These are phyloP conservation scores for Clavispora santaluciae DNA, from an alignment of 805 yeast species.

Conservation along the genomic window DNA sequence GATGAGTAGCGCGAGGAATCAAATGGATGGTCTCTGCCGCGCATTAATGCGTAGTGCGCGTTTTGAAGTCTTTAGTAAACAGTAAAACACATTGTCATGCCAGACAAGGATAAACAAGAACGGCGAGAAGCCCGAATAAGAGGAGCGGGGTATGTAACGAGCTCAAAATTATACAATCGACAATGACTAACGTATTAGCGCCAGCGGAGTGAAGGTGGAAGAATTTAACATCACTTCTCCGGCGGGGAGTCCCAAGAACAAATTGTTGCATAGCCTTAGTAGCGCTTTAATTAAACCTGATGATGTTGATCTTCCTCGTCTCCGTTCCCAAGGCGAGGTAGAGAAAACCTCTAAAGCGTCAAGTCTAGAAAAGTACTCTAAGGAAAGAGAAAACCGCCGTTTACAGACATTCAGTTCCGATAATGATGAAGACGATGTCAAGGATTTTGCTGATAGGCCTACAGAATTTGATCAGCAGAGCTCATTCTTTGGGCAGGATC, in stretches of 20 bases:
- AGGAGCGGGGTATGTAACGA: conserved; percentile 40
- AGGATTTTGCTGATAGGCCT: background rate
- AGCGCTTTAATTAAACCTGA: conserved; percentile 22
- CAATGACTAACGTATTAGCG: conserved; percentile 15
- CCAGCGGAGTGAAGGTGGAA: conserved; percentile 14
- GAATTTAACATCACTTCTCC: conserved; percentile 13
- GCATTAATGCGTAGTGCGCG: conserved; percentile 1
- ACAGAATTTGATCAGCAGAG: background rate
- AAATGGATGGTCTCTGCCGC: no score
- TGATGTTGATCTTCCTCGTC: conserved; percentile 17
- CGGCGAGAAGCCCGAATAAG: conserved; percentile 31
- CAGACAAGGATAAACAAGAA: conserved; percentile 8
- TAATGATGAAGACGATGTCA: conserved; percentile 11
- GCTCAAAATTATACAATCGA: background rate
- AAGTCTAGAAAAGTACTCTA: background rate
- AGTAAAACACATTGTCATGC: background rate
- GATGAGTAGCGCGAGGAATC: no score
- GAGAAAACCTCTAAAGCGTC: background rate
- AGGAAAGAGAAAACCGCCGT: conserved; percentile 4
- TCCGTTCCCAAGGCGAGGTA: conserved; percentile 1
- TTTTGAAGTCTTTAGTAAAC: background rate
- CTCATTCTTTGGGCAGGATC: background rate
- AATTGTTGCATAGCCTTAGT: conserved; percentile 13
- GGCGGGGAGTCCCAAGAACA: background rate
- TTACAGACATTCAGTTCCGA: conserved; percentile 11